phyloP scores from a whole-genome alignment of 305 asterid genomes.

The Fraxinus baroniana region DNA sequence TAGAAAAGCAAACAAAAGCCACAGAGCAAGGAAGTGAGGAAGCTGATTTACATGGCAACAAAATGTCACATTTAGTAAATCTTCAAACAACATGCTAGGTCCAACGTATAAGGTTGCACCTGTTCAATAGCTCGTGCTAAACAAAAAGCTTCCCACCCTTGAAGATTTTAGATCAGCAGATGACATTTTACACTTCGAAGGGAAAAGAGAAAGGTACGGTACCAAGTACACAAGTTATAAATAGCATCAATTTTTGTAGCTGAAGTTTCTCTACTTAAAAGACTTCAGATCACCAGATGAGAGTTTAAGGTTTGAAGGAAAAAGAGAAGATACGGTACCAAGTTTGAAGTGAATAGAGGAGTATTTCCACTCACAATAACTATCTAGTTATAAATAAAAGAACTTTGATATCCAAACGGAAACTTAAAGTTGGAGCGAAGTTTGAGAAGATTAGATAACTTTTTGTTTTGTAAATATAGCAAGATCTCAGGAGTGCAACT shows the following conservation, averaged over 20 bases:
- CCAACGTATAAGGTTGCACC: neutral
- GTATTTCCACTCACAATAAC: neutral
- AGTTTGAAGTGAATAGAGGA: neutral
- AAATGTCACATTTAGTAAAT: neutral
- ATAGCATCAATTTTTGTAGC: neutral
- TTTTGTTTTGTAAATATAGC: neutral
- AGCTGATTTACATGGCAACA: neutral
- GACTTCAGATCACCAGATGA: neutral
- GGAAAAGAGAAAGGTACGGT: neutral
- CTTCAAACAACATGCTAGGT: neutral
- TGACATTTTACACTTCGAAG: neutral
- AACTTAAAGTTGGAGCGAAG: neutral
- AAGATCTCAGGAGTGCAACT: neutral
- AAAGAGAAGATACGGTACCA: neutral
- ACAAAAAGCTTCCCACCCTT: neutral
- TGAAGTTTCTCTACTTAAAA: neutral
- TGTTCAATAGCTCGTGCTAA: neutral
- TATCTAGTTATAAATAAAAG: neutral
- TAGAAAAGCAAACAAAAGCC: neutral
- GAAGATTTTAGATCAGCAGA: neutral
- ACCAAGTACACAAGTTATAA: neutral
- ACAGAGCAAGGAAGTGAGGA: neutral
- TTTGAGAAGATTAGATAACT: neutral
- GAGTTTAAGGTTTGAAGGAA: neutral
- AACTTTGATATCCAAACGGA: neutral